These are phyloP conservation scores for Suhomyces yuchorum DNA, from an alignment of 1,139 yeast genomes.

Conservation along the genomic window DNA sequence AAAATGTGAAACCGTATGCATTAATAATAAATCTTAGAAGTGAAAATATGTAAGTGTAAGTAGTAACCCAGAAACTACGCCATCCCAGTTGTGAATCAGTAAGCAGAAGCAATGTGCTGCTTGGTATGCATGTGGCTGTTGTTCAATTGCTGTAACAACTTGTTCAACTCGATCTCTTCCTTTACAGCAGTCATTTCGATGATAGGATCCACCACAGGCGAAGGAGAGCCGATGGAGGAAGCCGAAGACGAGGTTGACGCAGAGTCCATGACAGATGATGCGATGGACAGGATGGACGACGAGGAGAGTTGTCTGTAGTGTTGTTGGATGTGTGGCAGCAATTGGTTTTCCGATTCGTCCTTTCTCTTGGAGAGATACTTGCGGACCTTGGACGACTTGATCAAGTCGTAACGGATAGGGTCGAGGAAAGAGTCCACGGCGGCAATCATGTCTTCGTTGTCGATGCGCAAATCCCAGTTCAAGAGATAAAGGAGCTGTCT, in stretches of 20 bases:
- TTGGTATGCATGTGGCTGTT: conserved; percentile 8
- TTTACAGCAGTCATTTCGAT: conserved; percentile 46
- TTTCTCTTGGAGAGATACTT: conserved; percentile 24
- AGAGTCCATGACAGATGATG: conserved; percentile 19
- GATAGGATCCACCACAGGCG: conserved; percentile 35
- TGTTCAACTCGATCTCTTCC: conserved; percentile 44
- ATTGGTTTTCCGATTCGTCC: conserved; percentile 2
- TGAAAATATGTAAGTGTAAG: not conserved
- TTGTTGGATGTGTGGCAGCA: conserved; percentile 8
- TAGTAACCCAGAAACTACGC: conserved; percentile 10
- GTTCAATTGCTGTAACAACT: conserved; percentile 32
- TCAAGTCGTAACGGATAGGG: conserved; percentile 63
- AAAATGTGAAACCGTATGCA: not conserved
- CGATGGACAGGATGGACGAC: conserved; percentile 26
- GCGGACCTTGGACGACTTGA: conserved; percentile 42
- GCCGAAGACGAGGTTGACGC: conserved; percentile 10
- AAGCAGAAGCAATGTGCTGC: conserved; percentile 4
- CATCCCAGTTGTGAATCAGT: conserved; percentile 3
- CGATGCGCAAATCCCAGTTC: conserved; percentile 68
- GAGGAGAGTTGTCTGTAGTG: conserved; percentile 36
- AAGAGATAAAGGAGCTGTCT: conserved; percentile 68
- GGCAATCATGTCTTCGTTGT: conserved; percentile 53
- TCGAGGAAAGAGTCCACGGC: conserved; percentile 56
- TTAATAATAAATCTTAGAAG: not conserved
- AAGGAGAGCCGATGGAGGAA: conserved; percentile 11